A percentile compares a stretch with the other conserved stretches of the same genome.
These are phyloP conservation scores for Backusella circina DNA, from an alignment of 192 early-diverging fungal species.

Conservation along the genomic window DNA sequence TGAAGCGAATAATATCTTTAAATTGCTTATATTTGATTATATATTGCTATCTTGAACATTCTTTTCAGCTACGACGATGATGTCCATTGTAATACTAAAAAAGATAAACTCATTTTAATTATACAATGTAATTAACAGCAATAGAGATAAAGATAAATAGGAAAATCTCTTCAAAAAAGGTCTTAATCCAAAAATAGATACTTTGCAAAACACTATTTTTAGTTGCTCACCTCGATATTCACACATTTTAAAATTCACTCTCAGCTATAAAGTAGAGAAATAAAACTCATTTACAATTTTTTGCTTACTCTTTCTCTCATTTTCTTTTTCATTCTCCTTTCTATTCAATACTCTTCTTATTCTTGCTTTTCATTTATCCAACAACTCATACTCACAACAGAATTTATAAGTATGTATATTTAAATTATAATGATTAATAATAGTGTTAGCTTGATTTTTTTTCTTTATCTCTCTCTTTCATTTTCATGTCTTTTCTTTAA, in stretches of 20 bases:
- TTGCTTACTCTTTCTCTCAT: neutral
- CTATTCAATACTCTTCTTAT: neutral
- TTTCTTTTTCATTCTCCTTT: conserved; percentile 51
- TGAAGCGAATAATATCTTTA: neutral
- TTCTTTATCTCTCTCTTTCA: neutral
- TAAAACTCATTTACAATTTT: neutral
- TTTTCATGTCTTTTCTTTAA: conserved; percentile 8
- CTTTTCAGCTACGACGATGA: too few relatives aligned
- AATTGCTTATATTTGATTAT: neutral
- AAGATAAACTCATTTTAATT: neutral
- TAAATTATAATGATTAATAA: conserved; percentile 2
- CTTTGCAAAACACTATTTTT: neutral
- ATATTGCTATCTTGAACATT: neutral
- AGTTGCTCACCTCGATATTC: conserved; percentile 27
- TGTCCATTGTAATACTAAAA: neutral
- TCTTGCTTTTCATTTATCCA: conserved; percentile 5
- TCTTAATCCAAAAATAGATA: neutral
- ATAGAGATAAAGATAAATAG: neutral
- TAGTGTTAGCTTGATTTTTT: neutral
- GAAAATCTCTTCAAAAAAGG: neutral
- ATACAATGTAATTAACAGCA: neutral
- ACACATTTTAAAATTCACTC: conserved; percentile 43
- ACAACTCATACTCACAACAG: neutral
- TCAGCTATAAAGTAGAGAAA: conserved; percentile 14
- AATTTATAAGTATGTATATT: conserved; percentile 4